phyloP scores from a whole-genome alignment of 805 yeast genomes.

The Starmera caribaea region DNA sequence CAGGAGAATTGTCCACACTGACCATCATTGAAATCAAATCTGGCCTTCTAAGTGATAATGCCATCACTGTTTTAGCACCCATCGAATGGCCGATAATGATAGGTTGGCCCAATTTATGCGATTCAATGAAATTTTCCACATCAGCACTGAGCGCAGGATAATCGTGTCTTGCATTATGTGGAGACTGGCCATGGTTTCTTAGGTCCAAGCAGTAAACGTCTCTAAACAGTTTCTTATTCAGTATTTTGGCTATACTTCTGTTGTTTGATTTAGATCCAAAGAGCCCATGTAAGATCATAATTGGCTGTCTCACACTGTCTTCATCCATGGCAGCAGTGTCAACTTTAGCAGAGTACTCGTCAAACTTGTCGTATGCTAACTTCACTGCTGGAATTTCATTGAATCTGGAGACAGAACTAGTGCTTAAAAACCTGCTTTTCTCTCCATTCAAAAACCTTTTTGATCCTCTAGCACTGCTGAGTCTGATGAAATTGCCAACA shows the following conservation, averaged over 20 bases:
- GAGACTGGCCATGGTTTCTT: slow-evolving; percentile 90
- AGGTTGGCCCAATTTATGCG: slow-evolving; percentile 31
- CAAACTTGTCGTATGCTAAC: slow-evolving; percentile 49
- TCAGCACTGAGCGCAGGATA: slow-evolving; percentile 80
- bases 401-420: no score
- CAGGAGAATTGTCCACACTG: slow-evolving; percentile 87
- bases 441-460: no score
- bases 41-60: slow-evolving; percentile 61
- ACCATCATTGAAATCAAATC: slow-evolving; percentile 51
- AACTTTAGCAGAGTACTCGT: slow-evolving; percentile 28
- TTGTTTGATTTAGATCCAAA: slow-evolving; percentile 82
- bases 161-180: slow-evolving; percentile 61
- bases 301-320: slow-evolving; percentile 33
- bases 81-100: slow-evolving; percentile 74
- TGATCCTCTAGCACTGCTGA: no score
- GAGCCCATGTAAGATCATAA: slow-evolving; percentile 78
- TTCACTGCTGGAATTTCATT: slow-evolving; percentile 41
- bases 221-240: slow-evolving; percentile 37
- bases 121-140: slow-evolving; percentile 58
- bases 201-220: slow-evolving; percentile 67
- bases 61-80: slow-evolving; percentile 97
- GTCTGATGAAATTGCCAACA: no score
- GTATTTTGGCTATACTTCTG: slow-evolving; percentile 60
- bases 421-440: slow-evolving; percentile 17
- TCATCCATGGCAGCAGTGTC: slow-evolving; percentile 8